A percentile compares a stretch with the other conserved stretches of the same genome.
phyloP scores from a whole-genome alignment of 495 filamentous ascomycete species.

The Mytilinidion resinicola region DNA sequence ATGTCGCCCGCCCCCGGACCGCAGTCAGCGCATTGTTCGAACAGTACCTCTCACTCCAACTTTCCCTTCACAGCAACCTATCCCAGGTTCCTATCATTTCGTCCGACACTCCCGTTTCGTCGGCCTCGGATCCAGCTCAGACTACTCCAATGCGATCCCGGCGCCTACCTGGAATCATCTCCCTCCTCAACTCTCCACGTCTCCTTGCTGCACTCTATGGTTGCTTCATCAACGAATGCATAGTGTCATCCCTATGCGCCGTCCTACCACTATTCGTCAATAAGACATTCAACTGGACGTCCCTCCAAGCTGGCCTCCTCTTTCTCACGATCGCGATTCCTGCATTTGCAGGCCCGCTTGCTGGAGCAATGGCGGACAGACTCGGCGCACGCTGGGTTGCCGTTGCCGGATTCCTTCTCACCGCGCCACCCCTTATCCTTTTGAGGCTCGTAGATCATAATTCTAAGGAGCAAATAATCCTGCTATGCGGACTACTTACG shows the following conservation, averaged over 20 bases:
- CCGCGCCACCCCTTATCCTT: conserved; percentile 54
- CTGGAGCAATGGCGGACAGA: conserved; percentile 54
- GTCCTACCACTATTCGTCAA: conserved; percentile 61
- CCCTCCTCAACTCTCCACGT: conserved; percentile 34
- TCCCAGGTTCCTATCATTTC: neutral
- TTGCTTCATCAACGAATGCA: conserved; percentile 41
- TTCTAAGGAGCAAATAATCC: conserved; percentile 52
- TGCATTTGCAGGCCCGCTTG: conserved; percentile 54
- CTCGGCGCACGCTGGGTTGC: conserved; percentile 56
- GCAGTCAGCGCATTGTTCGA: neutral
- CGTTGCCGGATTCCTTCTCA: conserved; percentile 54
- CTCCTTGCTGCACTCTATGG: conserved; percentile 42
- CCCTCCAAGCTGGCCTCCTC: conserved; percentile 61
- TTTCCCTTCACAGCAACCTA: neutral
- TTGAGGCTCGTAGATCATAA: conserved; percentile 59
- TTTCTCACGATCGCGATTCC: conserved; percentile 61
- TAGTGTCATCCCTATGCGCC: conserved; percentile 42
- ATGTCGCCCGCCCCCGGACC: neutral
- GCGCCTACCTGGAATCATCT: conserved; percentile 30
- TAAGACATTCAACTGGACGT: conserved; percentile 55
- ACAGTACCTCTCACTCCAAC: neutral
- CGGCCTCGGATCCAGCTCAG: neutral
- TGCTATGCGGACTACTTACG: conserved; percentile 61
- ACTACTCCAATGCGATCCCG: neutral
- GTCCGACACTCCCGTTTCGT: conserved; percentile 15